These are phyloP conservation scores for Eucommia ulmoides DNA, from an alignment of 257 asterid species.

Conservation along the genomic window DNA sequence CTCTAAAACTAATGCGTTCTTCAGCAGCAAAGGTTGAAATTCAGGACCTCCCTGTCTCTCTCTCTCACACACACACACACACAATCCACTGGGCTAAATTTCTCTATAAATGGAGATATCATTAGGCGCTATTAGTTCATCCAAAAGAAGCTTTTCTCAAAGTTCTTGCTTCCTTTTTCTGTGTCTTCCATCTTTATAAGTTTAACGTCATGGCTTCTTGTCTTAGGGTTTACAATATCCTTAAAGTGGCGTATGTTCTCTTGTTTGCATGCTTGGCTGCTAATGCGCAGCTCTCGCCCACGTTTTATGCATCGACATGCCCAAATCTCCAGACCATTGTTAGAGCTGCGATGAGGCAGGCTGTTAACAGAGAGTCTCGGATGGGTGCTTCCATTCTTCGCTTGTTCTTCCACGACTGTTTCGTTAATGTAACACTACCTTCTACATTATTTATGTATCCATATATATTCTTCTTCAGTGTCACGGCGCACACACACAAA, in stretches of 20 bases:
- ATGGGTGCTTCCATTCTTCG: slow-evolving; percentile 50
- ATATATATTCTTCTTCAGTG: background rate
- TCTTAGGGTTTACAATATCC: slow-evolving; percentile 8
- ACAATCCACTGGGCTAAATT: background rate
- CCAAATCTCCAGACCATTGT: slow-evolving; percentile 32
- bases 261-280: slow-evolving; percentile 9
- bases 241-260: slow-evolving; percentile 6
- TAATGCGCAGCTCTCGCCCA: slow-evolving; percentile 39
- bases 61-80: background rate
- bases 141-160: background rate
- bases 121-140: slow-evolving; percentile 9
- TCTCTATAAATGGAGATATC: slow-evolving; percentile 9
- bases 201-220: slow-evolving; percentile 7
- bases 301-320: slow-evolving; percentile 31
- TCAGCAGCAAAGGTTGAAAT: slow-evolving; percentile 16
- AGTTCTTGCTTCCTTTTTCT: background rate
- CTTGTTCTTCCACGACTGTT: slow-evolving; percentile 56
- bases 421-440: slow-evolving; percentile 29
- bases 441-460: background rate
- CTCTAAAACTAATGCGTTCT: slow-evolving; percentile 12
- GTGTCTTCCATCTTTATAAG: slow-evolving; percentile 10
- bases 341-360: slow-evolving; percentile 25
- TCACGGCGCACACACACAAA: background rate
- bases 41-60: background rate
- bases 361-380: slow-evolving; percentile 27